Evolutionary conservation across 352 stramenopile species (phyloP).

Genomic region (Pythium phragmitis): DNA sequence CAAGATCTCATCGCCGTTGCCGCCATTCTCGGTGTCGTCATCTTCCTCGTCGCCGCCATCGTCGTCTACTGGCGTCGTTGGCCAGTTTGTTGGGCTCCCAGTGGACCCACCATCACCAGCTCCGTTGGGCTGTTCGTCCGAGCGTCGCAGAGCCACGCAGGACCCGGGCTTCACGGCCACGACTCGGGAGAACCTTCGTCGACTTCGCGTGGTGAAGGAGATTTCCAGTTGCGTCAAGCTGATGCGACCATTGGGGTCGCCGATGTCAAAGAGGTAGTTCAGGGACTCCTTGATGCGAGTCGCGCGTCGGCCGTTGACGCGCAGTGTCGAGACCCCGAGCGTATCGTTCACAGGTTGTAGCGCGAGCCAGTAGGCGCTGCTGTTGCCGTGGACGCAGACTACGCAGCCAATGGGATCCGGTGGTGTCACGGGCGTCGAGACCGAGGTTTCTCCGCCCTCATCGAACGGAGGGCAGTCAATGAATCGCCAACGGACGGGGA

Average conservation of each 20-base stretch:
- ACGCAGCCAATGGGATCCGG: background rate
- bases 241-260: constrained; percentile 2
- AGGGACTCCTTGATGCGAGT: background rate
- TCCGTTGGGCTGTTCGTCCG: background rate
- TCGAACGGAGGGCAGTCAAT: constrained; percentile 27
- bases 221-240: constrained; percentile 21
- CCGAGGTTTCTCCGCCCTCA: background rate
- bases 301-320: constrained; percentile 17
- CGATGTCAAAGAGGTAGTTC: constrained; percentile 14
- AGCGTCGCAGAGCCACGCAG: constrained; percentile 13
- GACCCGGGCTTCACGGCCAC: constrained; percentile 21
- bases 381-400: constrained; percentile 29
- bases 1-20: background rate
- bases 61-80: background rate
- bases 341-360: constrained; percentile 36
- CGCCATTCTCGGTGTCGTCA: background rate
- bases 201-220: constrained; percentile 22
- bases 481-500: constrained; percentile 32
- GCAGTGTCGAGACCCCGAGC: constrained; percentile 23
- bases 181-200: constrained; percentile 17
- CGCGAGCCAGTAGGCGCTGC: constrained; percentile 28
- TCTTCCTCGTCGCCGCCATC: background rate
- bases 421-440: background rate
- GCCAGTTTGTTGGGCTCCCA: background rate
- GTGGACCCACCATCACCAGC: background rate